Evolutionary conservation across 2,329 filamentous ascomycete species (phyloP).

Genomic region (Helotiales sp.): DNA sequence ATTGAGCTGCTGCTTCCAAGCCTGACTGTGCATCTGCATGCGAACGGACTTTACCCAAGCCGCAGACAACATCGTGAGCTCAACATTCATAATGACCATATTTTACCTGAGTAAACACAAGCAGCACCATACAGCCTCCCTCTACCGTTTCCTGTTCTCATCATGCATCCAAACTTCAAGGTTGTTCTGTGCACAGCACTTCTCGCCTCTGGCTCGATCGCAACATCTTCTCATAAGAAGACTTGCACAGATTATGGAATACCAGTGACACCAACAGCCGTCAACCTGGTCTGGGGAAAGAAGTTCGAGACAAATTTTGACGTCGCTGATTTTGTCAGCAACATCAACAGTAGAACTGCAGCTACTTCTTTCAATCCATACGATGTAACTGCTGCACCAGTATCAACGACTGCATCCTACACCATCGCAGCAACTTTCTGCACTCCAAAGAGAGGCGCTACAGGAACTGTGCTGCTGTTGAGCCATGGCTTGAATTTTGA

Average conservation of each 20-base stretch:
- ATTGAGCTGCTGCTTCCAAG: background rate
- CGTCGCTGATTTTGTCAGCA: background rate
- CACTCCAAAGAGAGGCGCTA: background rate
- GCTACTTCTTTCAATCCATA: background rate
- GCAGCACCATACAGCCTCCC: no score
- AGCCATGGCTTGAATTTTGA: conserved; percentile 7
- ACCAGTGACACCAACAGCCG: conserved; percentile 1
- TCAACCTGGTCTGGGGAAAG: conserved; percentile 5
- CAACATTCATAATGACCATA: no score
- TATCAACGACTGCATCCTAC: background rate
- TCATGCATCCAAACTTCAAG: background rate
- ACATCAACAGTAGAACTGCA: conserved; percentile 5
- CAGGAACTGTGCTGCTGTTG: background rate
- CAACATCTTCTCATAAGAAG: background rate
- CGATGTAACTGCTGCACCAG: background rate
- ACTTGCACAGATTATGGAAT: conserved; percentile 9
- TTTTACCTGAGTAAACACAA: background rate
- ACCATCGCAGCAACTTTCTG: background rate
- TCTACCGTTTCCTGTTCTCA: background rate
- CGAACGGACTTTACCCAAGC: background rate
- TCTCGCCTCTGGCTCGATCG: background rate
- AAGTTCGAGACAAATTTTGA: conserved; percentile 4
- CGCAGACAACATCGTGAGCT: background rate
- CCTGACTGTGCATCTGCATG: background rate
- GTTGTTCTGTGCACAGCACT: background rate